Evolutionary conservation across 495 filamentous ascomycete species (phyloP).

Genomic region (Talaromyces stipitatus): DNA sequence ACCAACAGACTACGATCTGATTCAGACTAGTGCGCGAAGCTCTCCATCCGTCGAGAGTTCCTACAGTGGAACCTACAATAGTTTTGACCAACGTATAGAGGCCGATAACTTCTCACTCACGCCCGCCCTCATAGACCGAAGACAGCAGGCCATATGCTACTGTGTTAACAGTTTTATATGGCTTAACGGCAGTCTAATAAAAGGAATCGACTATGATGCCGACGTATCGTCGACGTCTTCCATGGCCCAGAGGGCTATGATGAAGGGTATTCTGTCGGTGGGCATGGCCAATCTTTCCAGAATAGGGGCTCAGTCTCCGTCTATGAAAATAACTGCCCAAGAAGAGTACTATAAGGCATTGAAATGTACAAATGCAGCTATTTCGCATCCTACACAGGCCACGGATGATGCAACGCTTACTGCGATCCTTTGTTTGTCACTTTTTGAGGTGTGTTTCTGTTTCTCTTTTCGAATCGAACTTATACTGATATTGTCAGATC

Average conservation of each 20-base stretch:
- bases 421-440: constrained; percentile 49
- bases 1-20: background rate
- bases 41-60: background rate
- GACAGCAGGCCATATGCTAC: constrained; percentile 24
- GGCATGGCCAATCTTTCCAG: constrained; percentile 41
- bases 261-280: constrained; percentile 39
- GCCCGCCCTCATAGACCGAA: background rate
- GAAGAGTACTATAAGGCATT: constrained; percentile 43
- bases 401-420: constrained; percentile 55
- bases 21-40: background rate
- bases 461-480: background rate
- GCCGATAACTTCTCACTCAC: background rate
- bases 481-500: background rate
- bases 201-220: background rate
- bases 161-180: constrained; percentile 36
- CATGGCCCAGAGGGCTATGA: constrained; percentile 22
- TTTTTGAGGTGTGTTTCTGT: constrained; percentile 34
- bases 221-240: background rate
- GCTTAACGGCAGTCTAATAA: constrained; percentile 4
- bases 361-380: constrained; percentile 42
- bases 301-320: constrained; percentile 22
- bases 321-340: constrained; percentile 30
- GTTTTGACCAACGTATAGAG: background rate
- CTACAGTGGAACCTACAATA: background rate
- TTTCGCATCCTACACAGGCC: constrained; percentile 45